phyloP scores from a whole-genome alignment of 345 rosid species.

The Mangifera indica region DNA sequence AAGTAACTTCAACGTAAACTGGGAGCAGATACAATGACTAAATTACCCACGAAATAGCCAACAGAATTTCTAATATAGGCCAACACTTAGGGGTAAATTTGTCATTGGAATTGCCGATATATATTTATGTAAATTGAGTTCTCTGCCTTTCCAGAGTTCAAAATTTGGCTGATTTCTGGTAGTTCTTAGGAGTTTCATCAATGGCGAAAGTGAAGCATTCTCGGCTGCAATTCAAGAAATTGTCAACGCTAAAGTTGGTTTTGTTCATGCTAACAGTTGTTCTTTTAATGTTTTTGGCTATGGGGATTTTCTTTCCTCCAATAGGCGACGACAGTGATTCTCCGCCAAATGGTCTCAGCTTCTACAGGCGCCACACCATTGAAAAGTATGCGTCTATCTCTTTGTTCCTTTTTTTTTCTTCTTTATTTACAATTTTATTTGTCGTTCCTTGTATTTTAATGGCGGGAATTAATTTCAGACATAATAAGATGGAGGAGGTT shows the following conservation, averaged over 20 bases:
- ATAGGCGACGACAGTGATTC: slow-evolving; percentile 41
- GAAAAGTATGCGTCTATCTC: slow-evolving; percentile 46
- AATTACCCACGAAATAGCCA: background rate
- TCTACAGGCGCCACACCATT: slow-evolving; percentile 50
- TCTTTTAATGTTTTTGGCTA: slow-evolving; percentile 64
- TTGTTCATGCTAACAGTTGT: slow-evolving; percentile 61
- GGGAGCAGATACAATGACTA: background rate
- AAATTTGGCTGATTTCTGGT: background rate
- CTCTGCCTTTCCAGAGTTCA: background rate
- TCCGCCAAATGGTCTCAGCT: slow-evolving; percentile 48
- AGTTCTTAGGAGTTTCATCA: slow-evolving; percentile 18
- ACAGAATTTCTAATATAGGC: background rate
- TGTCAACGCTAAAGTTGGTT: slow-evolving; percentile 54
- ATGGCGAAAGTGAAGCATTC: slow-evolving; percentile 75
- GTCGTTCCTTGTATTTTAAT: slow-evolving; percentile 3
- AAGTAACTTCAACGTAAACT: background rate
- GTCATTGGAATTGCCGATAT: background rate
- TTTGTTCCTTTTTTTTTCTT: background rate
- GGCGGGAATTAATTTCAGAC: slow-evolving; percentile 35
- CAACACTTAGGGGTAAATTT: background rate
- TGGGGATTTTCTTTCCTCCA: slow-evolving; percentile 71
- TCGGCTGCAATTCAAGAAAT: slow-evolving; percentile 55
- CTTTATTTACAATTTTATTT: background rate
- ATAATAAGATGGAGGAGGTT: slow-evolving; percentile 54
- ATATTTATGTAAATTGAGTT: background rate